Conservation (phyloP, 352 stramenopile species). For the Pythium dissimile region DNA sequence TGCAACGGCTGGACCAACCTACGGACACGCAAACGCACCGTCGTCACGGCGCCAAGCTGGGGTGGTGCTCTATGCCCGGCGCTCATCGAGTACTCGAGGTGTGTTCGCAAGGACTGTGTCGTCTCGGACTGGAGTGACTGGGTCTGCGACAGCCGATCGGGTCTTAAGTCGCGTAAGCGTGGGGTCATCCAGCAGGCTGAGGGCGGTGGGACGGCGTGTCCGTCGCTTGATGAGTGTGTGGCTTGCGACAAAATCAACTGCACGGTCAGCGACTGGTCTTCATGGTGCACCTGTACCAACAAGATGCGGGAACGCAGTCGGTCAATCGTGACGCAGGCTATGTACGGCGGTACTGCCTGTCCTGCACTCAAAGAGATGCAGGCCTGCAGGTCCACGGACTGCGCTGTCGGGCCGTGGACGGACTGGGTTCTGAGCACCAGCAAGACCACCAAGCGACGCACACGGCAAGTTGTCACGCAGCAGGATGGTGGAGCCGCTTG, state of each 20-base stretch:
- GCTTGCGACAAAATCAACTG: too few species aligned
- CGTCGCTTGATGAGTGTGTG: constrained; percentile 31
- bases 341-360: constrained; percentile 36
- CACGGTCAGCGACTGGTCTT: too few species aligned
- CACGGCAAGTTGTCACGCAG: neutral
- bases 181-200: constrained; percentile 13
- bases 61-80: constrained; percentile 24
- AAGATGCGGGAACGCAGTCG: too few species aligned
- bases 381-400: constrained; percentile 27
- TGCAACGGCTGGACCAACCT: too few species aligned
- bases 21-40: too few species aligned
- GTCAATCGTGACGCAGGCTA: constrained; percentile 26
- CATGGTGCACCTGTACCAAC: too few species aligned
- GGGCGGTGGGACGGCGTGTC: constrained; percentile 24
- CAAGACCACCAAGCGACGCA: constrained; percentile 16
- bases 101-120: constrained; percentile 6
- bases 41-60: too few species aligned
- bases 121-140: constrained; percentile 17
- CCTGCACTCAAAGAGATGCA: constrained; percentile 22
- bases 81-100: constrained; percentile 23
- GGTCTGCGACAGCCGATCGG: constrained; percentile 12
- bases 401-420: constrained; percentile 20
- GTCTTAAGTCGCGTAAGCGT: constrained; percentile 17
- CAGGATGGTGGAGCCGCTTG: constrained; percentile 42
- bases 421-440: constrained; percentile 15